These are phyloP conservation scores for Phoenix roebelenii DNA, from an alignment of 176 grass and related monocot genomes.

Conservation along the genomic window DNA sequence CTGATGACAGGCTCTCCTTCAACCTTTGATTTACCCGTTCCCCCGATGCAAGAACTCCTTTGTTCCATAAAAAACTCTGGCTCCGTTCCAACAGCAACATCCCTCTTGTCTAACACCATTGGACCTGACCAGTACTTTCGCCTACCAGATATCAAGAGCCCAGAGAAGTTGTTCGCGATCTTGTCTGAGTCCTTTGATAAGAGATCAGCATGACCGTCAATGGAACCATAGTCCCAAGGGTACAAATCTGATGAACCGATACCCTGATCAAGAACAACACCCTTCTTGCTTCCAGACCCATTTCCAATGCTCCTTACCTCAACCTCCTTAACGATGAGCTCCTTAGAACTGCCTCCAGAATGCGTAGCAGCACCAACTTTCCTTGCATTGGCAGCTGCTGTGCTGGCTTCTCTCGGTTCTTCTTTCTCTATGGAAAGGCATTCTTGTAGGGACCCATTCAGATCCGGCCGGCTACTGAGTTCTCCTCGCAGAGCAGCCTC, in stretches of 20 bases:
- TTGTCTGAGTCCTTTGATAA: not conserved
- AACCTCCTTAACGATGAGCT: constrained; percentile 22
- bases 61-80: not conserved
- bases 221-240: constrained; percentile 1
- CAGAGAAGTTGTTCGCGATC: not conserved
- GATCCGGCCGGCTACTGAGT: constrained; percentile 39
- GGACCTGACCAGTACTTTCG: not conserved
- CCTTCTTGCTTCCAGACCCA: constrained; percentile 8
- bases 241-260: constrained; percentile 4
- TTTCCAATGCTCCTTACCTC: constrained; percentile 12
- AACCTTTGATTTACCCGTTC: constrained; percentile 9
- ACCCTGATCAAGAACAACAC: not conserved
- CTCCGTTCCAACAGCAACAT: constrained; percentile 6
- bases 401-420: not conserved
- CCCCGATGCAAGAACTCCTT: not conserved
- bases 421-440: constrained; percentile 4
- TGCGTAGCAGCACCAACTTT: not conserved
- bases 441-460: constrained; percentile 21
- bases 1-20: constrained; percentile 5
- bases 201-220: not conserved
- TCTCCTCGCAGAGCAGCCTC: constrained; percentile 78
- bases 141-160: not conserved
- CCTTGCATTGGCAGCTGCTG: too few relatives aligned
- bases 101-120: constrained; percentile 4
- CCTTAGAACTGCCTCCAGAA: not conserved